These are phyloP conservation scores for Cordyceps militaris DNA, from an alignment of 2,329 filamentous ascomycete genomes.

Conservation along the genomic window DNA sequence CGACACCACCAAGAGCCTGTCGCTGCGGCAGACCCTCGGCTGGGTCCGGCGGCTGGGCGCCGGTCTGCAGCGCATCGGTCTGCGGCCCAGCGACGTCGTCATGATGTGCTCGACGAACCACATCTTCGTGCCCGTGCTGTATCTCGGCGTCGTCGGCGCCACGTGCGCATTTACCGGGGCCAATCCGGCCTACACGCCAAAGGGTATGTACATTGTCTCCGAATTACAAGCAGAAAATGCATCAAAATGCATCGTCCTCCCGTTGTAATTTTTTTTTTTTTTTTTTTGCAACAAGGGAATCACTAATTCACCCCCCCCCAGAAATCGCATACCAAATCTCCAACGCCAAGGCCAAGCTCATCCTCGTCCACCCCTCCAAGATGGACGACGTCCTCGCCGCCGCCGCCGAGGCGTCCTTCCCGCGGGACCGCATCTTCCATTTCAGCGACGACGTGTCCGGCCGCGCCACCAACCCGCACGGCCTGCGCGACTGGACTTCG, in stretches of 20 bases:
- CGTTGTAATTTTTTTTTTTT: too few relatives aligned
- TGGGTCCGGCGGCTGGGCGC: slow-evolving; percentile 46
- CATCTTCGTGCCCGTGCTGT: slow-evolving; percentile 47
- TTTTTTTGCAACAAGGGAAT: not conserved
- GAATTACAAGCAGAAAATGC: not conserved
- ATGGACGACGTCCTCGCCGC: slow-evolving; percentile 37
- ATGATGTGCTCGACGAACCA: slow-evolving; percentile 49
- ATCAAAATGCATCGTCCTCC: not conserved
- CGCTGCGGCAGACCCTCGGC: slow-evolving; percentile 38
- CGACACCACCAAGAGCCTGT: slow-evolving; percentile 36
- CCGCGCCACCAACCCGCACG: slow-evolving; percentile 21
- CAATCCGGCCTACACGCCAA: slow-evolving; percentile 44
- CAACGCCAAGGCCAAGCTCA: slow-evolving; percentile 41
- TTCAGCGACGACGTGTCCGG: slow-evolving; percentile 36
- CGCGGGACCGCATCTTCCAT: slow-evolving; percentile 37
- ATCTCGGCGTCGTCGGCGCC: slow-evolving; percentile 45
- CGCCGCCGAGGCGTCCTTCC: slow-evolving; percentile 32
- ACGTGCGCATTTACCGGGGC: slow-evolving; percentile 48
- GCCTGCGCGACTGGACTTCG: slow-evolving; percentile 35
- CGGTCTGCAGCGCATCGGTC: slow-evolving; percentile 39
- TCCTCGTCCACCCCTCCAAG: slow-evolving; percentile 42
- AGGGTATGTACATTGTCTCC: slow-evolving; percentile 27
- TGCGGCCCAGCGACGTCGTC: slow-evolving; percentile 43
- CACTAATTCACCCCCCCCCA: slow-evolving; percentile 17
- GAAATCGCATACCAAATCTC: slow-evolving; percentile 46